Evolutionary conservation across 2,329 filamentous ascomycete species (phyloP).

Genomic region (Neospermospora avenae): DNA sequence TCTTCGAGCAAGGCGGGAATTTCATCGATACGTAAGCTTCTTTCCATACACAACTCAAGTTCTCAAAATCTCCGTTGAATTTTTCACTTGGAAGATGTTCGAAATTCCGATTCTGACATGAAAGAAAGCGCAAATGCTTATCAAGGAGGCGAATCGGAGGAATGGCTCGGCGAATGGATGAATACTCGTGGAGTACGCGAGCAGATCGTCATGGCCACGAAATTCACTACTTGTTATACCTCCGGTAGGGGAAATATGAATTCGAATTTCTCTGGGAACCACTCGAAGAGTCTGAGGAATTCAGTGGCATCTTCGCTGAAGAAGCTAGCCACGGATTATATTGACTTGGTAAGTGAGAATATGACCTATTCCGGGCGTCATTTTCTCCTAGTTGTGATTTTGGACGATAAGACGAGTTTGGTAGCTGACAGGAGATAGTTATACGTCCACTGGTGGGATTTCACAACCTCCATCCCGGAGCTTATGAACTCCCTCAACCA

Average conservation of each 20-base stretch:
- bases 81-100: too few relatives aligned
- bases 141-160: slow-evolving; percentile 59
- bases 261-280: too few relatives aligned
- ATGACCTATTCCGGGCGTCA: too few relatives aligned
- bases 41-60: too few relatives aligned
- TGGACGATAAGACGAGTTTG: too few relatives aligned
- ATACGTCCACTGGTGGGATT: slow-evolving; percentile 67
- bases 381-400: too few relatives aligned
- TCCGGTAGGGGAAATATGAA: too few relatives aligned
- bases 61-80: too few relatives aligned
- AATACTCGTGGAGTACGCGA: slow-evolving; percentile 60
- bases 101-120: slow-evolving; percentile 34
- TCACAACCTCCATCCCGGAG: slow-evolving; percentile 60
- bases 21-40: slow-evolving; percentile 73
- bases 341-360: slow-evolving; percentile 62
- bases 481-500: slow-evolving; percentile 66
- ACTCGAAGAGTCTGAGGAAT: slow-evolving; percentile 55
- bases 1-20: slow-evolving; percentile 57
- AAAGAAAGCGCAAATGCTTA: too few relatives aligned
- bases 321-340: slow-evolving; percentile 65
- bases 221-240: slow-evolving; percentile 41
- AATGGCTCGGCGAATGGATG: slow-evolving; percentile 71
- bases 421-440: too few relatives aligned
- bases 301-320: slow-evolving; percentile 54
- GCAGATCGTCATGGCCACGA: slow-evolving; percentile 65